Evolutionary conservation across 805 yeast genomes (phyloP).

Genomic region (Lachancea kluyveri): DNA sequence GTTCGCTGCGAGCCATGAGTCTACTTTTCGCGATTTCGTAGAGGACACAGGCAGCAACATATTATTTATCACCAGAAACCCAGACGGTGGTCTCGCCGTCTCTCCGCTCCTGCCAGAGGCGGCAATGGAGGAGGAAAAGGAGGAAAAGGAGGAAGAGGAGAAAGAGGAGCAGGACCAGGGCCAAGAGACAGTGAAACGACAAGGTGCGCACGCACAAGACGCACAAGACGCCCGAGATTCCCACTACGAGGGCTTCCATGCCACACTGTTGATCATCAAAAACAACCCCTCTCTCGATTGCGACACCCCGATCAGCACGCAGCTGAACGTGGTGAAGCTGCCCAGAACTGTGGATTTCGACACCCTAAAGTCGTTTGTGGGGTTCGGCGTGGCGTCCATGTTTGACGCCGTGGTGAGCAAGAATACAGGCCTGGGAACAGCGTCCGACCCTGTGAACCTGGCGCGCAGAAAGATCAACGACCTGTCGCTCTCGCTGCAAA

Average conservation of each 20-base stretch:
- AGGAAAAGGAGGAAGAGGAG: too few relatives aligned
- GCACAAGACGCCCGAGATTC: too few relatives aligned
- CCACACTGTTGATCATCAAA: conserved; percentile 36
- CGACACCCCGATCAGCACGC: conserved; percentile 23
- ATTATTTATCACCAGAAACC: too few relatives aligned
- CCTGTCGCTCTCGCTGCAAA: conserved; percentile 57
- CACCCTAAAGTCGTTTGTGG: conserved; percentile 51
- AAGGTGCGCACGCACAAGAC: too few relatives aligned
- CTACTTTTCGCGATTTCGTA: too few relatives aligned
- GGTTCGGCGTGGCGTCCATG: conserved; percentile 60
- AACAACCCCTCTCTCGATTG: conserved; percentile 30
- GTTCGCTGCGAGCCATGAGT: too few relatives aligned
- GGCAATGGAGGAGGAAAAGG: too few relatives aligned
- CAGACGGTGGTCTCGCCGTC: too few relatives aligned
- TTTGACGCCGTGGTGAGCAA: conserved; percentile 41
- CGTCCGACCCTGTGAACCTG: conserved; percentile 33
- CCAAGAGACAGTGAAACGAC: too few relatives aligned
- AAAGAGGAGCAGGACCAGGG: too few relatives aligned
- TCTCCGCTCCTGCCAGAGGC: too few relatives aligned
- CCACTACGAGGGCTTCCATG: conserved; percentile 11
- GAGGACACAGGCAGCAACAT: too few relatives aligned
- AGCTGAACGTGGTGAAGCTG: conserved; percentile 32
- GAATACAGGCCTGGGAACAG: conserved; percentile 8
- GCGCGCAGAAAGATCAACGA: conserved; percentile 65
- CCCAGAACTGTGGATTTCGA: conserved; percentile 36